Evolutionary conservation across 2,329 filamentous ascomycete species (phyloP), one percentile per base, ranked within the genome.

Genomic region (Aspergillus bombycis): DNA sequence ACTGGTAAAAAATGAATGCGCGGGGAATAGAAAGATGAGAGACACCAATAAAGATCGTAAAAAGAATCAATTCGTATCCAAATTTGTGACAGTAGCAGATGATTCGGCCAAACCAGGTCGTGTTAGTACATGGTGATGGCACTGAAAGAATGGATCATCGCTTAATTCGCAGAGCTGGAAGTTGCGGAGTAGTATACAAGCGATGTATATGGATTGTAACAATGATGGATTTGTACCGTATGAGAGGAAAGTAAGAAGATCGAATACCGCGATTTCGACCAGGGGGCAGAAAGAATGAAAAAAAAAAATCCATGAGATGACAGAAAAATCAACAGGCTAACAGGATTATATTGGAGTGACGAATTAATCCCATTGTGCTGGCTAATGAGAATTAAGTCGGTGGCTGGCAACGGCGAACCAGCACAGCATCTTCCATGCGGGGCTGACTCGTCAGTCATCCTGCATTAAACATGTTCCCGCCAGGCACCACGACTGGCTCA

Each of bases 391-490:
- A 26, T 67, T 69, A 73, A 67, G 61, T 65, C 63, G 73, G 72
- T 74, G 72, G 73, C 71, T 72, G 70, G 71, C 67, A 57, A 65
- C 56, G 52, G 41, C 71, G 69, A 71, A 73, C 71, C 70, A 52
- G 30, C 32, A 54, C n/a, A 54, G 34, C 30, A 36, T 72, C 70
- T 54, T 32, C 26, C 48, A 52, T 52, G 48, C 48, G 48, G 48
- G 48, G 48, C 48, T 52, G 48, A 52, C 48, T 52, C 48, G 48
- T 52, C 48, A 52, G 26, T 52, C 48, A 52, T 32, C 16, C 16
- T 52, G 28, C 48, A 52, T 30, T 19, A 52, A 52, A 30, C 28
- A 52, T 21, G 48, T 19, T 52, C 48, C 48, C 48, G 48, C 48
- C 48, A 52, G 48, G 28, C 28, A 52, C 48, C 28, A 30, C 14